These are phyloP conservation scores for Lodderomyces jiufengensis DNA, from an alignment of 1,139 yeast genomes.

Conservation along the genomic window DNA sequence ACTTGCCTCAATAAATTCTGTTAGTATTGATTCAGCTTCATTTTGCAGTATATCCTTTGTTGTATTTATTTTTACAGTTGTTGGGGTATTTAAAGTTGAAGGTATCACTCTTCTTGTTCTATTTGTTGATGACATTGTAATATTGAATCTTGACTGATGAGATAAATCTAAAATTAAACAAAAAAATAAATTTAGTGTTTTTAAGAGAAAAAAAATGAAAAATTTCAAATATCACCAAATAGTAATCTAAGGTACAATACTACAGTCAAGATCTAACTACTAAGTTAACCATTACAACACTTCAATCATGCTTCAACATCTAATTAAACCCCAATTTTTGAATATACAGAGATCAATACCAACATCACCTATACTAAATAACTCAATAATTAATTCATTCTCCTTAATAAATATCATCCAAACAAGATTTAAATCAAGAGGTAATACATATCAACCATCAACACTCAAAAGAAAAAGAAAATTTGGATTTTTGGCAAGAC, in stretches of 20 bases:
- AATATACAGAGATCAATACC: not conserved
- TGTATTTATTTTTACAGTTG: constrained; percentile 36
- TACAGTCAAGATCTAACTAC: no score
- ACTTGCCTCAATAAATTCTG: constrained; percentile 44
- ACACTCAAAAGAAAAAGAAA: constrained; percentile 87
- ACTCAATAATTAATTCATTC: not conserved
- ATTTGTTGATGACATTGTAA: constrained; percentile 21
- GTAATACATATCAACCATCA: constrained; percentile 93
- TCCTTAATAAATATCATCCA: constrained; percentile 37
- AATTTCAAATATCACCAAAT: no score
- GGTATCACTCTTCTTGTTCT: constrained; percentile 40
- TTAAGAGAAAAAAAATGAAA: no score
- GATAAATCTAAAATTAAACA: not conserved
- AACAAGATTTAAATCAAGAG: constrained; percentile 81
- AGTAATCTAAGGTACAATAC: no score
- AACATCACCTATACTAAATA: not conserved
- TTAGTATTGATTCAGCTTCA: constrained; percentile 44
- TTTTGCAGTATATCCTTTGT: constrained; percentile 28
- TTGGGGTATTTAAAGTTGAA: constrained; percentile 49
- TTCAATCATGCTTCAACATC: not conserved
- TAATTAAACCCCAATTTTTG: not conserved
- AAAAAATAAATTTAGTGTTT: constrained; percentile 3
- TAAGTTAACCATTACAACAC: no score
- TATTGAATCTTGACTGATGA: not conserved
- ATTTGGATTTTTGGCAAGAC: constrained; percentile 87